These are phyloP conservation scores for Aechmea fasciata DNA, from an alignment of 176 grass and related monocot species.

Conservation along the genomic window DNA sequence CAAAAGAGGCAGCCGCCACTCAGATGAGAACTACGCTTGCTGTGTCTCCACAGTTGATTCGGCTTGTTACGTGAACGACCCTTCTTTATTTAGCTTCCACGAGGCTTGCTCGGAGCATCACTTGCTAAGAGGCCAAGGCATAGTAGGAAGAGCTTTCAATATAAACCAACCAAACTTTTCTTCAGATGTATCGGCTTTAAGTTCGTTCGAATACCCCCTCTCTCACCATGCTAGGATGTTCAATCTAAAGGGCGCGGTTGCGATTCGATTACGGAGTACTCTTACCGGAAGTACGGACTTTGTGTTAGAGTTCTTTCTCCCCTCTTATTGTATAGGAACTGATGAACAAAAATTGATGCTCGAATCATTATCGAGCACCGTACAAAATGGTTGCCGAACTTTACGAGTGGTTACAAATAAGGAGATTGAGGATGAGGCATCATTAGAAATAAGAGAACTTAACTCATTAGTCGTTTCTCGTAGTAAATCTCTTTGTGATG, in stretches of 20 bases:
- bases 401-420: slow-evolving; percentile 59
- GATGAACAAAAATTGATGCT: slow-evolving; percentile 77
- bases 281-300: slow-evolving; percentile 57
- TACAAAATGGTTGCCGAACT: slow-evolving; percentile 64
- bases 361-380: slow-evolving; percentile 62
- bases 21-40: slow-evolving; percentile 65
- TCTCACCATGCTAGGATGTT: slow-evolving; percentile 91
- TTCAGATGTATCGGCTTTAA: slow-evolving; percentile 53
- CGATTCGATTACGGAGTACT: slow-evolving; percentile 67
- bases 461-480: slow-evolving; percentile 27
- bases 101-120: slow-evolving; percentile 90
- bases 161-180: slow-evolving; percentile 81
- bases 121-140: slow-evolving; percentile 58
- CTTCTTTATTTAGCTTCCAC: slow-evolving; percentile 53
- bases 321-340: slow-evolving; percentile 36
- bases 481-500: neutral
- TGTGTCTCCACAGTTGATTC: slow-evolving; percentile 72
- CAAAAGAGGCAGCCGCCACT: slow-evolving; percentile 76
- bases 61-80: slow-evolving; percentile 62
- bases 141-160: slow-evolving; percentile 64
- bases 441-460: slow-evolving; percentile 43
- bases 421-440: slow-evolving; percentile 56
- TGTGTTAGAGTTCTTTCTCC: slow-evolving; percentile 91
- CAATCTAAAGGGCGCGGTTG: slow-evolving; percentile 72
- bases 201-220: slow-evolving; percentile 67